Evolutionary conservation across 2,329 filamentous ascomycete species (phyloP).

Genomic region (Colletotrichum salicis): DNA sequence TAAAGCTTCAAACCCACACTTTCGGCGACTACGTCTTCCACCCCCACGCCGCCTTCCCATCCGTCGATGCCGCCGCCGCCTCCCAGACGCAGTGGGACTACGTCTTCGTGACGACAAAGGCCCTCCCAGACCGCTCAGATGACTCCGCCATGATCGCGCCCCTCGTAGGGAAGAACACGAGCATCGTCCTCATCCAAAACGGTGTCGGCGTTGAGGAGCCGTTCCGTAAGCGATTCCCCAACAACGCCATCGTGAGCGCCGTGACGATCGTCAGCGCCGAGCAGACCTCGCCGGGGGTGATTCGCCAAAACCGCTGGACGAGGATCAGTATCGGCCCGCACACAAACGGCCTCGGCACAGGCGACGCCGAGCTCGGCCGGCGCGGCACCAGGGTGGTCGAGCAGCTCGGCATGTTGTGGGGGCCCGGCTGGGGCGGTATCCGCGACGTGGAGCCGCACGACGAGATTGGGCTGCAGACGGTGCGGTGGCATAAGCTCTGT

Average conservation of each 20-base stretch:
- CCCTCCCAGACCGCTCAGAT: conserved; percentile 71
- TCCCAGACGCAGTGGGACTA: conserved; percentile 59
- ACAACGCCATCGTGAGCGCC: conserved; percentile 70
- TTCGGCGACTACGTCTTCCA: conserved; percentile 75
- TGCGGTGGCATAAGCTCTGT: conserved; percentile 81
- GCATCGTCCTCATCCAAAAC: conserved; percentile 76
- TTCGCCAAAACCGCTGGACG: conserved; percentile 80
- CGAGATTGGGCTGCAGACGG: conserved; percentile 74
- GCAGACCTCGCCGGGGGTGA: conserved; percentile 69
- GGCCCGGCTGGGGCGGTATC: conserved; percentile 65
- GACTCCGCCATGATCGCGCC: conserved; percentile 71
- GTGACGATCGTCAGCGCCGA: conserved; percentile 77
- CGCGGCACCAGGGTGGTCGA: conserved; percentile 56
- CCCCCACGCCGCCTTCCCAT: conserved; percentile 71
- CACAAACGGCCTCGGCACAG: conserved; percentile 57
- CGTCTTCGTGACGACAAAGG: conserved; percentile 77
- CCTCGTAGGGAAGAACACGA: conserved; percentile 63
- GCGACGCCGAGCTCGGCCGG: conserved; percentile 44
- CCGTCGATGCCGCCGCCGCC: conserved; percentile 63
- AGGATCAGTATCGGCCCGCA: conserved; percentile 77
- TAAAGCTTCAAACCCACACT: conserved; percentile 71
- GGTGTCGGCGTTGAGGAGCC: conserved; percentile 77
- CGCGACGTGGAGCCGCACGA: conserved; percentile 72
- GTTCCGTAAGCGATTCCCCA: conserved; percentile 70
- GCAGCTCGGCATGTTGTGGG: conserved; percentile 63